phyloP scores from a whole-genome alignment of 768 basidiomycete species.

The Suillus placidus region DNA sequence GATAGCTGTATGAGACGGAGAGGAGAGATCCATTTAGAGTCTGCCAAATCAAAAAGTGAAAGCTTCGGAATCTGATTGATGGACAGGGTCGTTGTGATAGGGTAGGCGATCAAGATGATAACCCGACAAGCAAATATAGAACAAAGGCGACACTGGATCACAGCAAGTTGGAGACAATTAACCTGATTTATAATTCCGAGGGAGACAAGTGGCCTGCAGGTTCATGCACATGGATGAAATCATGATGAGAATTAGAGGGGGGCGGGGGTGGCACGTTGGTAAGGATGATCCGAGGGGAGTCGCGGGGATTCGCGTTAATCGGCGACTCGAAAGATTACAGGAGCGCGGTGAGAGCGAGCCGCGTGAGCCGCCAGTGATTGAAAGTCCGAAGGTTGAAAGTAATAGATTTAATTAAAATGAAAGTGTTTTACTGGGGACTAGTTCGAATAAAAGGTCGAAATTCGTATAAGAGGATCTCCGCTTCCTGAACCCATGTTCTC shows the following conservation, averaged over 20 bases:
- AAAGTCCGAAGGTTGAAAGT: slow-evolving; percentile 22
- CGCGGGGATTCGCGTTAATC: slow-evolving; percentile 30
- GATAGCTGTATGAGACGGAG: slow-evolving; percentile 25
- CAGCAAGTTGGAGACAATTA: slow-evolving; percentile 25
- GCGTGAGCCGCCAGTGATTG: slow-evolving; percentile 34
- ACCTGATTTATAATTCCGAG: slow-evolving; percentile 17
- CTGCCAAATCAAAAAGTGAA: slow-evolving; percentile 24
- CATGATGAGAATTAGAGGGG: slow-evolving; percentile 3
- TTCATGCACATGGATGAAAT: too few species aligned
- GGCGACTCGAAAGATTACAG: slow-evolving; percentile 34
- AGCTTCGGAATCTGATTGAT: slow-evolving; percentile 37
- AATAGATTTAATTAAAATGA: slow-evolving; percentile 1
- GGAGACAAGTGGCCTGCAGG: background rate
- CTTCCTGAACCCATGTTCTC: slow-evolving; percentile 29
- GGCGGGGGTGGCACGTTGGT: slow-evolving; percentile 5
- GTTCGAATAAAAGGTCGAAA: slow-evolving; percentile 12
- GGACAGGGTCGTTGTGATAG: slow-evolving; percentile 40
- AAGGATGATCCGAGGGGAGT: slow-evolving; percentile 14
- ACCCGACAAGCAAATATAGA: slow-evolving; percentile 26
- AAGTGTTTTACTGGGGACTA: slow-evolving; percentile 7
- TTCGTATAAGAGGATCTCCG: slow-evolving; percentile 20
- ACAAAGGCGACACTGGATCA: slow-evolving; percentile 17
- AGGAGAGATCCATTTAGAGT: slow-evolving; percentile 27
- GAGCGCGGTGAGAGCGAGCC: slow-evolving; percentile 21
- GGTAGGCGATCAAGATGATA: slow-evolving; percentile 40